Evolutionary conservation across 2,329 filamentous ascomycete genomes (phyloP).

Genomic region (Aspergillus versicolor): DNA sequence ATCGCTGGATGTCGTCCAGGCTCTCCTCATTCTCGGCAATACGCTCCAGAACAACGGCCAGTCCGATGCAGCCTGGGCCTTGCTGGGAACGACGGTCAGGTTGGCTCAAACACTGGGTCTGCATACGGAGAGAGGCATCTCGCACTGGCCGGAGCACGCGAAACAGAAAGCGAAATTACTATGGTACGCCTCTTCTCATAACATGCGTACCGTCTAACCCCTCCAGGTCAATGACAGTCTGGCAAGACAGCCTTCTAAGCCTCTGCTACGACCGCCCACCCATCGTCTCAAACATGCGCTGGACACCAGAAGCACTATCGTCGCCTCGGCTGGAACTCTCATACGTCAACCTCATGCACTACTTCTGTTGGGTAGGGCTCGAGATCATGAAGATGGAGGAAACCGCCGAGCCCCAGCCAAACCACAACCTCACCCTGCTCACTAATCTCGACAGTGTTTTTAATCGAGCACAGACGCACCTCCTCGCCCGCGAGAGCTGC

Average conservation of each 20-base stretch:
- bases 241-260: conserved; percentile 37
- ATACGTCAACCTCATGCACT: conserved; percentile 30
- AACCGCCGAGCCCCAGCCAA: conserved; percentile 10
- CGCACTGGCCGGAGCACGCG: conserved; percentile 25
- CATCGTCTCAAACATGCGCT: conserved; percentile 27
- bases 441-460: conserved; percentile 45
- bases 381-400: conserved; percentile 48
- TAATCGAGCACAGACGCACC: conserved; percentile 50
- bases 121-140: conserved; percentile 37
- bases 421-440: conserved; percentile 33
- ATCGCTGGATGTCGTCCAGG: conserved; percentile 56
- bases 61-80: conserved; percentile 32
- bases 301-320: conserved; percentile 21
- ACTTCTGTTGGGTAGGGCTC: conserved; percentile 24
- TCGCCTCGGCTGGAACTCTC: conserved; percentile 15
- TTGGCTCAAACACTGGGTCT: conserved; percentile 35
- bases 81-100: conserved; percentile 32
- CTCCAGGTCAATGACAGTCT: conserved; percentile 33
- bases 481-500: conserved; percentile 46
- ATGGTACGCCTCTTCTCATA: conserved; percentile 19
- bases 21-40: conserved; percentile 56
- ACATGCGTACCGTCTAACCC: background rate
- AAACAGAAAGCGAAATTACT: conserved; percentile 23
- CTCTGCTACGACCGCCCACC: conserved; percentile 35
- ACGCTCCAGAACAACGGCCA: conserved; percentile 37